Base-by-base conservation (phyloP, 2,329 filamentous ascomycete genomes). In the Lasiodiplodia hormozganensis region DNA sequence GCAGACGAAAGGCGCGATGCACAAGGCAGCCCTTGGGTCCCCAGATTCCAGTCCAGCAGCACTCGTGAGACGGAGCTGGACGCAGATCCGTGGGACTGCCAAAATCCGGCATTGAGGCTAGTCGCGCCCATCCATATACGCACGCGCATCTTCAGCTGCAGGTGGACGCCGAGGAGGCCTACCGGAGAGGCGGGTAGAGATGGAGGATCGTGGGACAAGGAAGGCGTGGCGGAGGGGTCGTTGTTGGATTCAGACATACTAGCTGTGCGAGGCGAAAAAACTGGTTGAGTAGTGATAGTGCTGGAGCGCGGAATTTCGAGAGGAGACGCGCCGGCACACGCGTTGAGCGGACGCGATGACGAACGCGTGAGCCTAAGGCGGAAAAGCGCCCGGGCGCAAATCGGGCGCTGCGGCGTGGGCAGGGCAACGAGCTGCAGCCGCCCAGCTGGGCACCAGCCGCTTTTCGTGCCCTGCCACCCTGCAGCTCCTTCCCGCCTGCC, bases 161-260 rank as follows among this genome's bases (percentile, higher is more conserved):
- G 49, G 28, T 52, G 54, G 54, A 31, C 31, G 43, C 31, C 28
- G 7, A 38, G 51, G 51, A 52, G 65, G 40, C 65, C 53, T 67
- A 67, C 65, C 65, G 65, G 65, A 23, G 66, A 68, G 54, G 68
- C 40, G 49, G 71, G 71, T n/a, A 70, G 51, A 57, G 70, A 71
- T 6, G 71, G 71, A 47, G 71, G 71, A 11, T 72, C 71, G 70
- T 72, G 71, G 52, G 60, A 58, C 62, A 71, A 28, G 51, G 69
- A 69, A 21, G 68, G 69, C 38, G 67, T 68, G 40, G 52, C 52
- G 53, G 65, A 54, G 16, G 40, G 52, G 36, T 58, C 53, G 28
- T 38, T 23, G 38, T 16, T 58, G 65, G 31, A 52, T 36, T 64
- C 60, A 64, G 60, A 65, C 62, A 65, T 65, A 56, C 49, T 67